Base-by-base conservation (phyloP, 352 stramenopile species). In the Pythium graminicola region DNA sequence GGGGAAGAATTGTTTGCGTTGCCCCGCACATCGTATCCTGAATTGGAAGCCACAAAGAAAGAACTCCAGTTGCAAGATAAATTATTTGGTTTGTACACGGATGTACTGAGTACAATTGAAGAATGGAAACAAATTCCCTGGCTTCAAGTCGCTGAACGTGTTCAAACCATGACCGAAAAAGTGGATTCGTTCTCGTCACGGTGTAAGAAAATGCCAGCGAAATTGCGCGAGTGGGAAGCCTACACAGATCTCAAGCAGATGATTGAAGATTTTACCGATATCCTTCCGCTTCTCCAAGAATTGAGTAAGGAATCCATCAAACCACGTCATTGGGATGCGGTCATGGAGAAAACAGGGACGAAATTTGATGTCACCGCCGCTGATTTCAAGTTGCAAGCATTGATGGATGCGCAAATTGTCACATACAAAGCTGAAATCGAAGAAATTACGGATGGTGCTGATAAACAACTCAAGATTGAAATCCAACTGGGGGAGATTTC, bases 401-500 rank as follows among this genome's bases (percentile, higher is more conserved):
- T 99, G 2, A 89, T 98, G 76, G 90, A 97, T 49, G 88, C 90
- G 0, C 93, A 95, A 31, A 93, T 99, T 44, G 85, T 98, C 5
- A 65, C 69, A 7, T 86, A 80, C 55, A 91, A 92, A 26, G 86
- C 95, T 17, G 93, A 99, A 17, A 98, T 99, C 38, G 93, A 99
- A 75, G 95, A 99, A 70, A 92, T 99, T 26, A 98, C 95, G 1
- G 95, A 99, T 51, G 91, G 94, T 19, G 96, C 96, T 2, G 95
- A 99, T 55, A 98, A 99, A 54, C 95, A 99, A 68, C 67, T 98
- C 4, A 98, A 98, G 64, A 99, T 99, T 55, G 91, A 99, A 57
- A 65, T 95, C 7, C 83, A 97, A 50, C 72, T 99, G 6, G 73
- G 67, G 11, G 96, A 99, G 53, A 98, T 99, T 39, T 81, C 90